Conservation (phyloP, 2,329 filamentous ascomycete species). For the Paraphaeosphaeria minitans region DNA sequence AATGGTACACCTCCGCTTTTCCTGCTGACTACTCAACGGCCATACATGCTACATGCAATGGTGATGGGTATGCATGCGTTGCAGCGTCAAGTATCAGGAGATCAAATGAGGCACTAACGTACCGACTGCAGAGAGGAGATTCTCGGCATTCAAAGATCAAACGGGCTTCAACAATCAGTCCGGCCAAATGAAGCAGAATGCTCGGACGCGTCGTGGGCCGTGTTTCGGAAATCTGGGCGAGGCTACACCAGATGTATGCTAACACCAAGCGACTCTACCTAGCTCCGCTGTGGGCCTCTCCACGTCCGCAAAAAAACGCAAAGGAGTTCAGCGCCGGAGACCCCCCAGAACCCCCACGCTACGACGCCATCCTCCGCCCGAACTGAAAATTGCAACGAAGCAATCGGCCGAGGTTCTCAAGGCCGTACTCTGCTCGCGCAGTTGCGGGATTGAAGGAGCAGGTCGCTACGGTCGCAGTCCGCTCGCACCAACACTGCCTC, state of each 20-base stretch:
- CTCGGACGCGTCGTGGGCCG: neutral
- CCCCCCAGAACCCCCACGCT: conserved; percentile 4
- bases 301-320: neutral
- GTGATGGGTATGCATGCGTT: conserved; percentile 1
- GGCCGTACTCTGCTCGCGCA: neutral
- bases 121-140: neutral
- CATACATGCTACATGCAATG: neutral
- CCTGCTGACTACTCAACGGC: neutral
- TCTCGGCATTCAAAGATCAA: too few relatives aligned
- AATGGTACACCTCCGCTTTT: neutral
- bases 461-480: neutral
- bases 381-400: neutral
- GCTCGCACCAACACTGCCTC: neutral
- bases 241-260: neutral
- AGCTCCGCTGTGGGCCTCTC: neutral
- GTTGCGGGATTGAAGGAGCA: neutral
- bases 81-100: neutral
- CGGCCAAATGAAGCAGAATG: neutral
- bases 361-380: conserved; percentile 2
- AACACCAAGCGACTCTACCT: neutral
- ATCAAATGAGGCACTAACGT: neutral
- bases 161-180: neutral
- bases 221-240: neutral
- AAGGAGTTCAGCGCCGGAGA: conserved; percentile 5
- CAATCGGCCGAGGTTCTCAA: neutral